Conservation (phyloP, 2,329 filamentous ascomycete genomes). For the Xylariaceae sp. region DNA sequence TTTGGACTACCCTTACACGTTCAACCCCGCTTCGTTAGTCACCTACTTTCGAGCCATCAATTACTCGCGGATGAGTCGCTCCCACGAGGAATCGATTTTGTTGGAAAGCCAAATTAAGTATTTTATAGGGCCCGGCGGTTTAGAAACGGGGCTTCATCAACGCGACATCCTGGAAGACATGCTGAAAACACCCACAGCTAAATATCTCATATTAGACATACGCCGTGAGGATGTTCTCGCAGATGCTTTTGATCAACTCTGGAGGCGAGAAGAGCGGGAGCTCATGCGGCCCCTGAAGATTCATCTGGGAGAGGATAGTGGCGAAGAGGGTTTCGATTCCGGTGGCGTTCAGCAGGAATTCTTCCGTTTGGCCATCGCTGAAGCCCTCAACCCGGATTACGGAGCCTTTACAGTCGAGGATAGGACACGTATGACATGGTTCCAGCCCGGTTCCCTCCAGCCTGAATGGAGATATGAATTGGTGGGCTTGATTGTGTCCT, state of each 20-base stretch:
- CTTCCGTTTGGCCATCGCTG: conserved; percentile 77
- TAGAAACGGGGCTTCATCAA: conserved; percentile 55
- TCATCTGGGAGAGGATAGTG: conserved; percentile 73
- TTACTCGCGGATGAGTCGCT: conserved; percentile 77
- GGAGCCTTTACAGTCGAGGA: conserved; percentile 78
- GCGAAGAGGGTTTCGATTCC: conserved; percentile 87
- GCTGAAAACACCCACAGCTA: conserved; percentile 63
- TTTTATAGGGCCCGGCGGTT: conserved; percentile 49
- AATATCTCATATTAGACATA: conserved; percentile 68
- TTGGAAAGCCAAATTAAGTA: conserved; percentile 53
- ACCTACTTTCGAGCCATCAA: conserved; percentile 87
- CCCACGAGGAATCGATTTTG: conserved; percentile 66
- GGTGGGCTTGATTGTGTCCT: conserved; percentile 78
- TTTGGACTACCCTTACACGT: conserved; percentile 76
- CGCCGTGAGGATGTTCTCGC: conserved; percentile 62
- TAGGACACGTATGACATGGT: conserved; percentile 79
- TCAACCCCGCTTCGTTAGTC: conserved; percentile 67
- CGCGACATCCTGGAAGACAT: conserved; percentile 59
- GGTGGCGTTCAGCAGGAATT: conserved; percentile 97
- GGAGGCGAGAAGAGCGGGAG: conserved; percentile 79
- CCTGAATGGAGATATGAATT: conserved; percentile 89
- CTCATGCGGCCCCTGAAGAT: conserved; percentile 84
- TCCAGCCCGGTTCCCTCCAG: conserved; percentile 75
- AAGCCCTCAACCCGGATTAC: conserved; percentile 73
- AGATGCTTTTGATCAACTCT: conserved; percentile 82